A percentile compares a stretch with the other conserved stretches of the same genome.
Evolutionary conservation across 1,284 basidiomycete genomes (phyloP).

Genomic region (Bjerkandera adusta): DNA sequence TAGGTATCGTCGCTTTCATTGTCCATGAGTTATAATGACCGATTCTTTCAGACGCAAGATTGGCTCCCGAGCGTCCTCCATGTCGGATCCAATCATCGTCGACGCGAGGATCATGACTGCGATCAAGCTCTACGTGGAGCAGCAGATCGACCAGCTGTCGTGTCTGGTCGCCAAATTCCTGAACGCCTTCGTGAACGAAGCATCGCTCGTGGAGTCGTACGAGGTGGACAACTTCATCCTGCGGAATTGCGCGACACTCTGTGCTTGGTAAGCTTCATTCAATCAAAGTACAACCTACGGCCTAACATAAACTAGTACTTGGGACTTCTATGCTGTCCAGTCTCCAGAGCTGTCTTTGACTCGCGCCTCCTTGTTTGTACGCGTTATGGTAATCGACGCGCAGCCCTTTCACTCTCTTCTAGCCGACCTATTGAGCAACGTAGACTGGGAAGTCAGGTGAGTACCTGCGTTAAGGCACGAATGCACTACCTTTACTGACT

Average conservation of each 20-base stretch:
- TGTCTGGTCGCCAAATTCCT: conserved; percentile 61
- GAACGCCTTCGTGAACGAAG: conserved; percentile 54
- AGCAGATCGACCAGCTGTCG: conserved; percentile 48
- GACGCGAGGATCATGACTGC: conserved; percentile 50
- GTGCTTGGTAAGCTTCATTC: conserved; percentile 47
- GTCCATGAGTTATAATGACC: not conserved
- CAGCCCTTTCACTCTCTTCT: conserved; percentile 56
- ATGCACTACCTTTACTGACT: conserved; percentile 1
- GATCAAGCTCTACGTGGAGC: conserved; percentile 50
- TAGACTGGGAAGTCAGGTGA: conserved; percentile 50
- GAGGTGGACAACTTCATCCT: conserved; percentile 72
- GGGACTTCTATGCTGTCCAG: conserved; percentile 64
- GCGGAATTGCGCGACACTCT: conserved; percentile 53
- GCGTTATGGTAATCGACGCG: conserved; percentile 59
- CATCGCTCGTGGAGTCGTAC: conserved; percentile 55
- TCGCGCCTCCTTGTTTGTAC: conserved; percentile 53
- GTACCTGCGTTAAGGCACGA: conserved; percentile 4
- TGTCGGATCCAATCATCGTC: conserved; percentile 56
- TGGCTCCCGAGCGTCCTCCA: conserved; percentile 37
- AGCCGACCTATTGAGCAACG: conserved; percentile 33
- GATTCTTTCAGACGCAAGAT: conserved; percentile 45
- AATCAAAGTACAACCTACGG: not conserved
- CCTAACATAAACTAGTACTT: conserved; percentile 42
- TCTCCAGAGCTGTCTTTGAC: conserved; percentile 47
- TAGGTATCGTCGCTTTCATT: conserved; percentile 36